Evolutionary conservation across 805 yeast genomes (phyloP).

Genomic region (Vanderwaltozyma tropicalis): DNA sequence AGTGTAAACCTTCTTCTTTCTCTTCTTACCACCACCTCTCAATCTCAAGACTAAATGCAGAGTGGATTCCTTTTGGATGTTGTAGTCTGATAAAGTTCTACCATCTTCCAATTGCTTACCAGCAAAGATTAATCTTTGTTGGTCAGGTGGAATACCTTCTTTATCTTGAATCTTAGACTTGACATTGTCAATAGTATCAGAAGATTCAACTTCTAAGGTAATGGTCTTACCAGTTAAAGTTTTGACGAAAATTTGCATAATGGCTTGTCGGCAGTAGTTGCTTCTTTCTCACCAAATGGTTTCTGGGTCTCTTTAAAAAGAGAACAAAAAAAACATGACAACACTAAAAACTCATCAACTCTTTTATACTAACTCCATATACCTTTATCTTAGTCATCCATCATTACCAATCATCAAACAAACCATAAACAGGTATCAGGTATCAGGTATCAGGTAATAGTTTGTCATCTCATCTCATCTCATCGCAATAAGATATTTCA

Average conservation of each 20-base stretch:
- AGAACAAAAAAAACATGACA: no score
- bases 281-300: constrained; percentile 30
- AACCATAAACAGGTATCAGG: no score
- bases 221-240: constrained; percentile 99
- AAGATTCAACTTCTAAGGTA: constrained; percentile 95
- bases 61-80: constrained; percentile 96
- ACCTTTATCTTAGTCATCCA: no score
- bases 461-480: no score
- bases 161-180: constrained; percentile 94
- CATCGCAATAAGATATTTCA: no score
- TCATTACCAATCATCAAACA: no score
- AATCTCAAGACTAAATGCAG: constrained; percentile 92
- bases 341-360: no score
- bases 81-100: constrained; percentile 93
- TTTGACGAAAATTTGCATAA: constrained; percentile 96
- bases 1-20: constrained; percentile 99
- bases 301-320: neutral
- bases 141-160: constrained; percentile 97
- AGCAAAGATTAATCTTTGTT: constrained; percentile 93
- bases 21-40: constrained; percentile 99
- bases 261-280: constrained; percentile 41
- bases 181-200: constrained; percentile 95
- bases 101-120: constrained; percentile 97
- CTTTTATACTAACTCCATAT: no score
- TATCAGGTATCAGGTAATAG: no score